These are phyloP conservation scores for Paramecium octaurelia DNA, from an alignment of 73 alveolate genomes.

Conservation along the genomic window DNA sequence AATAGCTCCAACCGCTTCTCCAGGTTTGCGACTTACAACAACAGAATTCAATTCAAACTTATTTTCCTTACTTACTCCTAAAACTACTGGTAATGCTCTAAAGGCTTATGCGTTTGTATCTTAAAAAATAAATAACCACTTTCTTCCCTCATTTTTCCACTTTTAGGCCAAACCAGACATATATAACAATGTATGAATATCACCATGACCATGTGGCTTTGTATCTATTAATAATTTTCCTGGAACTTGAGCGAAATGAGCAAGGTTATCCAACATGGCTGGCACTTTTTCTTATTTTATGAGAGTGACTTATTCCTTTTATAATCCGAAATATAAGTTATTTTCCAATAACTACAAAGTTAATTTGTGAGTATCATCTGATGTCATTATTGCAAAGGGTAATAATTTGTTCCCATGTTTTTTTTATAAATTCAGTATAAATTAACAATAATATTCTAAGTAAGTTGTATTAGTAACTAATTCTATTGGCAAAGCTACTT, in stretches of 20 bases:
- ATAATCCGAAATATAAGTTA: constrained; percentile 80
- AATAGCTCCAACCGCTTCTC: constrained; percentile 92
- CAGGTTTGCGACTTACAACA: constrained; percentile 90
- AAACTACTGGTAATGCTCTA: constrained; percentile 83
- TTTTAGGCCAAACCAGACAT: constrained; percentile 83
- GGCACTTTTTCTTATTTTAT: constrained; percentile 96
- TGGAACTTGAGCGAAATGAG: constrained; percentile 77
- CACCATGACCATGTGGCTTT: constrained; percentile 99
- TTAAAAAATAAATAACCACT: constrained; percentile 92
- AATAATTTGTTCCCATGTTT: constrained; percentile 64
- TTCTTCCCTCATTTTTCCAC: constrained; percentile 90
- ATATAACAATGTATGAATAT: constrained; percentile 90
- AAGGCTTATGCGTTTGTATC: constrained; percentile 96
- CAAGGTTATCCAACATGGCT: constrained; percentile 94
- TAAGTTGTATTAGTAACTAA: constrained; percentile 78
- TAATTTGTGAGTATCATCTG: constrained; percentile 91
- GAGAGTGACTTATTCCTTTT: constrained; percentile 76
- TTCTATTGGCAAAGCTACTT: constrained; percentile 92
- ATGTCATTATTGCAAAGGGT: constrained; percentile 96
- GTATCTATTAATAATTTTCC: constrained; percentile 79
- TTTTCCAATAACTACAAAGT: constrained; percentile 76
- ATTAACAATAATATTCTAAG: constrained; percentile 83
- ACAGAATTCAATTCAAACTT: constrained; percentile 83
- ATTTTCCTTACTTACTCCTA: constrained; percentile 79
- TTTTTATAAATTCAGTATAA: constrained; percentile 82